A percentile compares a stretch with the other conserved stretches of the same genome.
phyloP scores from a whole-genome alignment of 768 basidiomycete species.

The Hydnomerulius pinastri region DNA sequence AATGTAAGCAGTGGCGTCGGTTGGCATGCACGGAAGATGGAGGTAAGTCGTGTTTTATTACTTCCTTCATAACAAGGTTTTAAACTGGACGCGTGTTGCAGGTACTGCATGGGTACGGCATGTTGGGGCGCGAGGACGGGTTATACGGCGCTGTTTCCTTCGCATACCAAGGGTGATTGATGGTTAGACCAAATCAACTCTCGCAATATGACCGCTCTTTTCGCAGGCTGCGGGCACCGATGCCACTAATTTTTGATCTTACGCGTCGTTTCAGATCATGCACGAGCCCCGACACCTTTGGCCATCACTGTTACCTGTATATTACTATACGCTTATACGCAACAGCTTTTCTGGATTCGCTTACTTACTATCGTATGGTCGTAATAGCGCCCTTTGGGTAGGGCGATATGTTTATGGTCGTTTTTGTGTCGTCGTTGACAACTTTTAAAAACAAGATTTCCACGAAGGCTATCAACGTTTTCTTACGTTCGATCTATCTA shows the following conservation, averaged over 20 bases:
- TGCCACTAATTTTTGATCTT: not conserved
- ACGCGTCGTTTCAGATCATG: not conserved
- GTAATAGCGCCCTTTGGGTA: constrained; percentile 6
- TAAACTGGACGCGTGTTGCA: constrained; percentile 28
- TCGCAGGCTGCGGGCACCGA: not conserved
- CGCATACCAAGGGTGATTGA: constrained; percentile 78
- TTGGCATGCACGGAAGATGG: constrained; percentile 97
- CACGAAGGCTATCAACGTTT: no score
- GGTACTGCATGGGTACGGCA: constrained; percentile 86
- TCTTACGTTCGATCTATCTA: no score
- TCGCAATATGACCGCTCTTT: not conserved
- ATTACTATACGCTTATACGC: no score
- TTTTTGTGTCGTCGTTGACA: not conserved
- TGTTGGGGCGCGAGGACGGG: constrained; percentile 91
- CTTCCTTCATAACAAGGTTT: not conserved
- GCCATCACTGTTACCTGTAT: no score
- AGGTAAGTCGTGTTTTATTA: constrained; percentile 55
- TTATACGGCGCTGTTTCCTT: constrained; percentile 93
- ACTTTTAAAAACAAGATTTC: not conserved
- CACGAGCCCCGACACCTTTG: no score
- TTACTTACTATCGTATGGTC: constrained; percentile 2
- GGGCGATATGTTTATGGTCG: constrained; percentile 1
- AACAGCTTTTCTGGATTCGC: no score
- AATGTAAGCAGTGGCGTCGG: constrained; percentile 91
- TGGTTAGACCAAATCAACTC: not conserved